Evolutionary conservation across 805 yeast genomes (phyloP), one percentile per base, ranked within the genome.

Genomic region (Ogataea degrootiae): DNA sequence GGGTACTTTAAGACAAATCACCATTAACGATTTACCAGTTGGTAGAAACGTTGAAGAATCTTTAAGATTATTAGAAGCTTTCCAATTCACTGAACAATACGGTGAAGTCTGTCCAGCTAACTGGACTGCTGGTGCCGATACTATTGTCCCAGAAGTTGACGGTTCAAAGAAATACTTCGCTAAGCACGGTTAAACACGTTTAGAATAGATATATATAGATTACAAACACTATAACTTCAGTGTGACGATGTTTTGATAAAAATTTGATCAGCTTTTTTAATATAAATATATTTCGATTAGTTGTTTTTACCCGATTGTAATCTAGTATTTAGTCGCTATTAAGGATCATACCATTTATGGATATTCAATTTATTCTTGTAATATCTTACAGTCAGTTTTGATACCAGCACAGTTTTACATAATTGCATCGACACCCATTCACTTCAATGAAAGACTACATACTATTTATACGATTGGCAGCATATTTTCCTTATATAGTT

Each of bases 31-130:
- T 74, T 85, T 92, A 72, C 97, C 99, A 72, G 99, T 94, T 61
- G 99, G 99, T 72, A 90, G 99, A 82, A 86, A 87, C 67, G 99
- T 94, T 60, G 97, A 91, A 59, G 99, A 94, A 82, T 86, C 97
- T 59, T 79, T 89, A 69, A 91, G 99, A 85, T 82, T 94, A 69
- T 81, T 94, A 56, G 98, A 94, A 71, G 99, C 97, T 62, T 94
- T 94, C 96, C 96, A 92, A 79, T 94, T 96, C 91, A 87, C 96
- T 65, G 98, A 91, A 74, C 87, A 88, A 79, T 79, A 94, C 83
- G 99, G 99, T 77, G 97, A 95, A 78, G 99, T 92, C 60, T 91
- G 97, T 79, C 99, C 99, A 66, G 97, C 98, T 70, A 94, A 92
- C 95, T 92, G 99, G 99, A 81, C 84, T 49, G 85, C 87, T 72